phyloP scores from a whole-genome alignment of 2,329 filamentous ascomycete species.

The Colletotrichum sp. region DNA sequence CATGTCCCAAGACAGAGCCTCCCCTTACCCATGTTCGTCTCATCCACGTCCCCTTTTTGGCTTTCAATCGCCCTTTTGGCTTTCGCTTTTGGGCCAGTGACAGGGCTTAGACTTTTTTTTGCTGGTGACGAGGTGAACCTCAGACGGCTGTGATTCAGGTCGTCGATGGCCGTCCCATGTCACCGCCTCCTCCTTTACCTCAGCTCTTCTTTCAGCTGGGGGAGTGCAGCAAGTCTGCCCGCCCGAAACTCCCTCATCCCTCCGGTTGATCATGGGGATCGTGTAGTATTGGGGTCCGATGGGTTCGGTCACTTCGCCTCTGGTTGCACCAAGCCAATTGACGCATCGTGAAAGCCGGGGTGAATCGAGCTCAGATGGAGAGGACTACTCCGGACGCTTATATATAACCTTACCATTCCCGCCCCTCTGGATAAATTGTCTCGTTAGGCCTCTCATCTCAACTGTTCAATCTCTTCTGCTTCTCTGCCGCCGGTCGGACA shows the following conservation, averaged over 20 bases:
- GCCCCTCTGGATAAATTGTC: background rate
- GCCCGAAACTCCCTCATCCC: background rate
- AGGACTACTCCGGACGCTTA: background rate
- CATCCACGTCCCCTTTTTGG: background rate
- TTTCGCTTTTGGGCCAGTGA: background rate
- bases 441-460: background rate
- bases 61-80: background rate
- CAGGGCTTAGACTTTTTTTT: background rate
- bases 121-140: background rate
- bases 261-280: background rate
- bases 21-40: slow-evolving; percentile 16
- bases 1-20: background rate
- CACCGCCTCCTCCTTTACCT: background rate
- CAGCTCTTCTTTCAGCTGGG: background rate
- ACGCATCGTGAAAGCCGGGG: background rate
- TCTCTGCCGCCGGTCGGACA: slow-evolving; percentile 19
- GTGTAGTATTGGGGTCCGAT: background rate
- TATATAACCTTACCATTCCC: background rate
- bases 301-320: background rate
- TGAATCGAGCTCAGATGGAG: background rate
- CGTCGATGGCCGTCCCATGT: background rate
- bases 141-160: background rate
- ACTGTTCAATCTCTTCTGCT: slow-evolving; percentile 14
- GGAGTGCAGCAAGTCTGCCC: background rate
- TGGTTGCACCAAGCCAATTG: background rate